Conservation (phyloP, 371 early-diverging fungal species). For the Coemansia sp. region DNA sequence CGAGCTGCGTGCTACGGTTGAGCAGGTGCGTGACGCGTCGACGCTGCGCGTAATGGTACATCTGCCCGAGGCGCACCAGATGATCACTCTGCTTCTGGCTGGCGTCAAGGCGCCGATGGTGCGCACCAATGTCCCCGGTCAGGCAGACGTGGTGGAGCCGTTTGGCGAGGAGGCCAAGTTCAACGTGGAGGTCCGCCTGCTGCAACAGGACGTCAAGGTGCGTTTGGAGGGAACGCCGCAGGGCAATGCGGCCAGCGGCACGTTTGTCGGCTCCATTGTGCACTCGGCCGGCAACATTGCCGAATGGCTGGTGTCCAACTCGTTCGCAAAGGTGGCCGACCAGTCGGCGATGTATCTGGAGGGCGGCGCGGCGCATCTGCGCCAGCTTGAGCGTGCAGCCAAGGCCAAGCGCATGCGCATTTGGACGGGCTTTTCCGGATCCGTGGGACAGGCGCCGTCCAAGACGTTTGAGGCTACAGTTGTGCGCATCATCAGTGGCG, state of each 20-base stretch:
- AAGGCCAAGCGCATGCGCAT: conserved; percentile 75
- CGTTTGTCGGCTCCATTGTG: conserved; percentile 74
- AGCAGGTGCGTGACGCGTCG: conserved; percentile 92
- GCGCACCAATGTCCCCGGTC: conserved; percentile 73
- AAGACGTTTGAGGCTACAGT: conserved; percentile 68
- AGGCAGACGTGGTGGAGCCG: conserved; percentile 78
- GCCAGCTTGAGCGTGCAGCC: conserved; percentile 78
- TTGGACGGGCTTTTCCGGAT: conserved; percentile 71
- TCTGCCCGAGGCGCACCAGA: conserved; percentile 67
- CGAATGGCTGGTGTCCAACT: conserved; percentile 78
- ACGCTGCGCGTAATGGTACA: conserved; percentile 76
- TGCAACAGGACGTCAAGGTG: conserved; percentile 85
- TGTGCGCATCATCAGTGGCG: conserved; percentile 75
- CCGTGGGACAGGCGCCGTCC: conserved; percentile 3
- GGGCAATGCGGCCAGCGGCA: conserved; percentile 60
- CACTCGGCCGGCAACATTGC: conserved; percentile 91
- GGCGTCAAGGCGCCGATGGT: conserved; percentile 86
- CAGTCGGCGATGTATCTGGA: conserved; percentile 81
- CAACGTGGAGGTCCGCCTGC: conserved; percentile 85
- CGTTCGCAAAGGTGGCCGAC: conserved; percentile 86
- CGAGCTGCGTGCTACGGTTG: conserved; percentile 81
- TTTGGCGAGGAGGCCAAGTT: conserved; percentile 90
- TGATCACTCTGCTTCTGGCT: conserved; percentile 74
- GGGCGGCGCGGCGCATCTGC: conserved; percentile 67
- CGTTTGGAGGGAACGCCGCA: conserved; percentile 64